These are phyloP conservation scores for Trichoderma guizhouense DNA, from an alignment of 2,329 filamentous ascomycete species.

Conservation along the genomic window DNA sequence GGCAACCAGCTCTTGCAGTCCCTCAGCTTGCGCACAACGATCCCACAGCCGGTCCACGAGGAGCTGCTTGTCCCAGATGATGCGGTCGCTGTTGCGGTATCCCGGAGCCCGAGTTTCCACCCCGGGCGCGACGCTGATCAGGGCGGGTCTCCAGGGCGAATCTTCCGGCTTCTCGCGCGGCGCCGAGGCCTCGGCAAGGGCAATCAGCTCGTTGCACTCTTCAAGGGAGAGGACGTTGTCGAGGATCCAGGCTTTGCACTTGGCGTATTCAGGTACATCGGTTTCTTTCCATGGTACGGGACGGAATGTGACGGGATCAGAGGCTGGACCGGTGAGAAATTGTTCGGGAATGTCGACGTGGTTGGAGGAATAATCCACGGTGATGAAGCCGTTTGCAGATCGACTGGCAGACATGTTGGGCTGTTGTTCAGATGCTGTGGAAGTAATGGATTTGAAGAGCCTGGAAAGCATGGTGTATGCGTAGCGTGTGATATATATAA, in stretches of 20 bases:
- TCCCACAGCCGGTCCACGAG: conserved; percentile 62
- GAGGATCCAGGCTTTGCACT: conserved; percentile 55
- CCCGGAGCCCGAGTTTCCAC: conserved; percentile 51
- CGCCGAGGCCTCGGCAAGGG: conserved; percentile 52
- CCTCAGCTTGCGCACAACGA: conserved; percentile 47
- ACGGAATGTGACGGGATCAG: conserved; percentile 38
- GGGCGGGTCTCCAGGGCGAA: conserved; percentile 61
- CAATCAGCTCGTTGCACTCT: conserved; percentile 59
- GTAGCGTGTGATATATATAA: background rate
- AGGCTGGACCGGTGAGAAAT: conserved; percentile 43
- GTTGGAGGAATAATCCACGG: conserved; percentile 15
- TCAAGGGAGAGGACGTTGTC: conserved; percentile 52
- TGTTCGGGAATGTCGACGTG: conserved; percentile 33
- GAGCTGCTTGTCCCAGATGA: conserved; percentile 67
- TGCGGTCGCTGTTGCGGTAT: conserved; percentile 68
- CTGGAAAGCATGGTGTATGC: background rate
- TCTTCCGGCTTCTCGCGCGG: conserved; percentile 23
- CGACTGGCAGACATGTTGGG: background rate
- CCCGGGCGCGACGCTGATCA: conserved; percentile 64
- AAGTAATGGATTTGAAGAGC: background rate
- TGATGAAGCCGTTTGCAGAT: background rate
- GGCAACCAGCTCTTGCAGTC: conserved; percentile 40
- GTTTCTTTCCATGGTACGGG: conserved; percentile 52
- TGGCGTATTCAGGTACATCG: conserved; percentile 49
- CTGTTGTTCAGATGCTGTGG: background rate